Evolutionary conservation across 225 moss, liverwort and hornwort species (phyloP), one percentile per base, ranked within the genome.

Genomic region (Polytrichum formosum): DNA sequence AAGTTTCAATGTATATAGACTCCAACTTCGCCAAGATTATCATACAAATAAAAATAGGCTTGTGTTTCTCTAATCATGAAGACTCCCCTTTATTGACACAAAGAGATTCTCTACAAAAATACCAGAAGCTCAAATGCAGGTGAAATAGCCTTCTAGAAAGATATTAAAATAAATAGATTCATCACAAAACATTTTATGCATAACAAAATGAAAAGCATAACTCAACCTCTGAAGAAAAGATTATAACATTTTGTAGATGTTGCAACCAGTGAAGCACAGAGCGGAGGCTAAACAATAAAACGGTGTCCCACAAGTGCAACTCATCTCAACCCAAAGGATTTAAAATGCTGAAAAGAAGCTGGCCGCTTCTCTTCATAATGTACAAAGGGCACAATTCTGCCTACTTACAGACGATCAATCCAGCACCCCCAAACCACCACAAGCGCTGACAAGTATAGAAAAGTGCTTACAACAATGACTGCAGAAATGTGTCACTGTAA

Each of bases 331-430:
- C 71, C 55, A 65, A n/a, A 23, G 29, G 18, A 63, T 58, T 23
- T 56, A 35, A 63, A 46, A 28, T 67, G 35, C 55, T 64, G 53
- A 78, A 33, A 76, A 76, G 61, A 0, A n/a, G 18, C 58, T n/a
- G 5, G 16, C 30, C 61, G 20, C 67, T 71, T 76, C 62, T 78
- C 64, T 72, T 75, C 67, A 64, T 78, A 79, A 56, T 85, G 76
- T 74, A 85, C 85, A 76, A 76, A 62, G 66, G 73, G 66, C 78
- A 81, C 46, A 76, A 75, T 64, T 73, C 54, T 58, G 71, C 76
- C 73, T 76, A 67, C 22, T 79, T 79, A 79, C 78, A 76, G 46
- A 46, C 0, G 67, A 76, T 67, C 71, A 79, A 79, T 74, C 74
- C 61, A 73, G 67, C 64, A 67, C 53, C 67, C 70, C 76, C 73